Evolutionary conservation across 2,329 filamentous ascomycete species (phyloP), one percentile per base, ranked within the genome.

Genomic region (Xylaria sp.): DNA sequence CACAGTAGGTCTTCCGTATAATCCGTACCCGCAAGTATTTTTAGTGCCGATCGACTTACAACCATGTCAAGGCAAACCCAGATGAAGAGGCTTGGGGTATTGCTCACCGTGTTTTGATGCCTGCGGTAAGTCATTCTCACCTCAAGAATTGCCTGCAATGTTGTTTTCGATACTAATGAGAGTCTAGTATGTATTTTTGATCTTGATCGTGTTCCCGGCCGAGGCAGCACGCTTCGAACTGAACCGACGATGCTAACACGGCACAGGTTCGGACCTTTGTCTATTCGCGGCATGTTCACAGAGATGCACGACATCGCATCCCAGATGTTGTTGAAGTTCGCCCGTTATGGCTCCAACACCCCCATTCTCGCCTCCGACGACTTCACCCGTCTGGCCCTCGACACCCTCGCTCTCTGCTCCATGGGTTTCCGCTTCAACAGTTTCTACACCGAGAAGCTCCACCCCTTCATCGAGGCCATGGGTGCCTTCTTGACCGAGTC

Each of bases 361-460:
- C 76, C 80, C 8, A 87, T 92, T 59, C 75, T 79, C 50, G 82
- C 83, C 11, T 52, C 66, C 1, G 68, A 70, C 1, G 69, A 71
- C 44, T 71, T 71, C 48, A 71, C 69, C 46, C 2, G 88, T n/a
- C 75, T 91, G 37, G 85, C 88, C 0, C 79, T 92, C 2, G 89
- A 92, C 69, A 88, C 87, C 0, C 79, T 92, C 7, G 86, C 86
- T 1, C 78, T 92, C 2, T 88, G 87, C 70, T 78, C 83, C n/a
- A 88, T 90, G 84, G 82, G 83, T 44, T 87, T 80, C 60, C 84
- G 88, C 16, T 91, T 91, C 78, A 91, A 91, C 73, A 87, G 83
- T 1, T 91, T 87, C 72, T 92, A 91, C 69, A 78, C 79, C 34
- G 82, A 89, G 11, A 78, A 84, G 7, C 75, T 88, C 70, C 89